These are phyloP conservation scores for Heliosperma pusillum DNA, from an alignment of 148 eudicot species.

Conservation along the genomic window DNA sequence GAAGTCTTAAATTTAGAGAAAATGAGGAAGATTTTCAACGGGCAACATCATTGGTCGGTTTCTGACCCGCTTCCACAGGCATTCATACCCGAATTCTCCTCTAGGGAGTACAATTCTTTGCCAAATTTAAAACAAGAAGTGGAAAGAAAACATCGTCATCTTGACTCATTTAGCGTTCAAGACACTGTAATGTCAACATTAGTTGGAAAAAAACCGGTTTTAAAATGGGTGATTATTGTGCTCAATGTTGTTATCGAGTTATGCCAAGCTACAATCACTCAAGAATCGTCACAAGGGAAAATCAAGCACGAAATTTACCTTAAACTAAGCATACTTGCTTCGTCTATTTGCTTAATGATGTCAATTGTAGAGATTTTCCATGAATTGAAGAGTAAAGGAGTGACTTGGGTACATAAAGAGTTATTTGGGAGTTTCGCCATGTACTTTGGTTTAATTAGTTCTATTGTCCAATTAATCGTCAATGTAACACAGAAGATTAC, in stretches of 20 bases:
- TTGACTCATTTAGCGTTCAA: neutral
- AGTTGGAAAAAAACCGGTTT: neutral
- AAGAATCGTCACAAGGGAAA: constrained; percentile 1
- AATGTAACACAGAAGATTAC: neutral
- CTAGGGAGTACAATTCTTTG: constrained; percentile 8
- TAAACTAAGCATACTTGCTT: constrained; percentile 11
- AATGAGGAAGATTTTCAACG: neutral
- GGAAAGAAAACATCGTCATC: neutral
- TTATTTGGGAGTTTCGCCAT: constrained; percentile 17
- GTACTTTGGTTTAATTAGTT: constrained; percentile 27
- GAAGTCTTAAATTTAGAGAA: neutral
- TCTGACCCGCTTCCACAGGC: constrained; percentile 15
- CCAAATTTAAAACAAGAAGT: neutral
- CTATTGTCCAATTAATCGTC: constrained; percentile 17
- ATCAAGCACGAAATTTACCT: constrained; percentile 1
- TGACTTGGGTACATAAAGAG: constrained; percentile 12
- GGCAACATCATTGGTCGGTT: constrained; percentile 18
- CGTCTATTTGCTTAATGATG: constrained; percentile 20
- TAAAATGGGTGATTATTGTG: constrained; percentile 12
- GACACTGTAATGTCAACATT: neutral
- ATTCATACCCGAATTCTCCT: neutral
- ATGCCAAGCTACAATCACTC: constrained; percentile 11
- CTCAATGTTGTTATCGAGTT: constrained; percentile 17
- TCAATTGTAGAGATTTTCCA: constrained; percentile 9
- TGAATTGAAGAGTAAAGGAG: constrained; percentile 11